Base-by-base conservation (phyloP, 352 stramenopile species). In the Globisporangium ultimum region DNA sequence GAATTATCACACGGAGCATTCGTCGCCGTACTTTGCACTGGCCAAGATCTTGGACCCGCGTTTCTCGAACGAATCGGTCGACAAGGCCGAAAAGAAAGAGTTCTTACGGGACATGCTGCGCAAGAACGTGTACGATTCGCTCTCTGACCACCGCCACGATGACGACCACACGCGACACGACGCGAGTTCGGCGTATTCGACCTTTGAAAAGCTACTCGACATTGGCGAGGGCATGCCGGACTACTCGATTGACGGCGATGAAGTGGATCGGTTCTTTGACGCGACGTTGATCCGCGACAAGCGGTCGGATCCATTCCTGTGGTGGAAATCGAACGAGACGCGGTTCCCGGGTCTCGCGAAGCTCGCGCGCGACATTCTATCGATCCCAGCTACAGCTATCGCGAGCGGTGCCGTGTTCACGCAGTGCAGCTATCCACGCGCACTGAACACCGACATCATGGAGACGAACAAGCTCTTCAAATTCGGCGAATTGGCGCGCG, bases 311-410 rank as follows among this genome's bases (percentile, higher is more conserved):
- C 81, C 81, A 55, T 88, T 91, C 48, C 54, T 91, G 55, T 91
- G 81, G 81, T 91, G 81, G 81, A 91, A 88, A 60, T 91, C 81
- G 46, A 91, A 91, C 60, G 81, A 87, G 58, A 89, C 81, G 40
- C 76, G 81, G 28, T 91, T 91, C 55, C 81, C 81, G 0, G 65
- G 64, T 5, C 57, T 91, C n/a, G 76, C 81, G 14, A 89, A 88
- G 66, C 77, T 91, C 2, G 81, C 81, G n/a, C 73, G 81, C 24
- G 81, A 91, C 57, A 74, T 91, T 21, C 57, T 91, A 57, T 87
- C 81, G 20, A 89, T 91, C 58, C 81, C 81, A 3, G 81, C 79
- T 3, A 91, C 79, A 0, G 79, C 79, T 2, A 75, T 91, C 8
- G 69, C 79, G 0, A 91, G 81, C 21, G 81, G 81, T 41, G 78